phyloP scores from a whole-genome alignment of 2,329 filamentous ascomycete genomes.

The Fusarium sp. region DNA sequence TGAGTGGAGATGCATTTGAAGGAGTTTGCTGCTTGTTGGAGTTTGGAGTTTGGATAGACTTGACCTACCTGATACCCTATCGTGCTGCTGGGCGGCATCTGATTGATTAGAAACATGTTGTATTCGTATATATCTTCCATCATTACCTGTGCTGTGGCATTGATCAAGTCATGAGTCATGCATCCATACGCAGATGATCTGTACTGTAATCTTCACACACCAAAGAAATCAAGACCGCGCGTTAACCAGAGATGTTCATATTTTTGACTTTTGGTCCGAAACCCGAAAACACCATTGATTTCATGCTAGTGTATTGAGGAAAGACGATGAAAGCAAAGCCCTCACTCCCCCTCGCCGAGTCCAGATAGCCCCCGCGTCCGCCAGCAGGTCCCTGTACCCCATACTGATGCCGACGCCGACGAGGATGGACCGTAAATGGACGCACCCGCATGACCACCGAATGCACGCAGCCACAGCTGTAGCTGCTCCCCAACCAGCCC shows the following conservation, averaged over 20 bases:
- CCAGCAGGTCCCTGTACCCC: constrained; percentile 49
- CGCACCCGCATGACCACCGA: constrained; percentile 50
- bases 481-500: constrained; percentile 48
- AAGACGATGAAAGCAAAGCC: constrained; percentile 50
- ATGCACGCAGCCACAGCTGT: constrained; percentile 50
- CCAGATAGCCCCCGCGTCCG: constrained; percentile 46
- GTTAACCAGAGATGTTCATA: constrained; percentile 43
- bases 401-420: constrained; percentile 47
- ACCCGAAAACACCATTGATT: constrained; percentile 60
- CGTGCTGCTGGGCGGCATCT: constrained; percentile 36
- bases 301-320: constrained; percentile 59
- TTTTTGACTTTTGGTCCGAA: constrained; percentile 55
- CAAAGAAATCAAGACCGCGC: constrained; percentile 7
- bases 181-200: constrained; percentile 3
- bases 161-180: constrained; percentile 23
- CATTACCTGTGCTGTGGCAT: background rate
- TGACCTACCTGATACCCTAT: constrained; percentile 35
- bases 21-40: constrained; percentile 41
- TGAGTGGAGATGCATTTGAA: constrained; percentile 10
- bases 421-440: constrained; percentile 41
- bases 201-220: constrained; percentile 9
- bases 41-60: constrained; percentile 28
- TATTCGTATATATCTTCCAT: background rate
- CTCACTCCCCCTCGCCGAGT: constrained; percentile 51
- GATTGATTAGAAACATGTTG: constrained; percentile 8